A percentile compares a stretch with the other conserved stretches of the same genome.
Conservation (phyloP, 2,329 filamentous ascomycete genomes). For the Colletotrichum simmondsii region DNA sequence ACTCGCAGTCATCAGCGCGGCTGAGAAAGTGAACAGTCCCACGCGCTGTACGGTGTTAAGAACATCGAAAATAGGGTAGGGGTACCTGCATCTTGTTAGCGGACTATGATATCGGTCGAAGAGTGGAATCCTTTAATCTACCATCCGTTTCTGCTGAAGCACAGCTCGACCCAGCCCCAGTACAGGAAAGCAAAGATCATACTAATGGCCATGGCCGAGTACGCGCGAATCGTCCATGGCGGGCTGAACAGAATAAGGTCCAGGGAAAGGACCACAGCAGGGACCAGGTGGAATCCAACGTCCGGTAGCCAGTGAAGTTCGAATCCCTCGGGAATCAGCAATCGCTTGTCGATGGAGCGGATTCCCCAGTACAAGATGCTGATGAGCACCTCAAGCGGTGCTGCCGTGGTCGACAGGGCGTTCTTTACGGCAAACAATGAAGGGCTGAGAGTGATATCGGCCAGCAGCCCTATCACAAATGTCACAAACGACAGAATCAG, state of each 20-base stretch:
- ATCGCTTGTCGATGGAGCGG: slow-evolving; percentile 62
- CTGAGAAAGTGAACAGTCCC: slow-evolving; percentile 76
- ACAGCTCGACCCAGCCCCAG: slow-evolving; percentile 82
- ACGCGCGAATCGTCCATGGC: slow-evolving; percentile 74
- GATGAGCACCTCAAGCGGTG: slow-evolving; percentile 78
- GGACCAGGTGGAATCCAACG: slow-evolving; percentile 73
- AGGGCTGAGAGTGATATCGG: slow-evolving; percentile 70
- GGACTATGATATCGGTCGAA: slow-evolving; percentile 37
- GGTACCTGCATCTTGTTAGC: slow-evolving; percentile 67
- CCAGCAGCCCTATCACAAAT: slow-evolving; percentile 70
- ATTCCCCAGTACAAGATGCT: slow-evolving; percentile 80
- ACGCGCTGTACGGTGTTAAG: slow-evolving; percentile 74
- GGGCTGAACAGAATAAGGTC: slow-evolving; percentile 78
- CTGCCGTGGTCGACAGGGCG: slow-evolving; percentile 69
- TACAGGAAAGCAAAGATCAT: slow-evolving; percentile 72
- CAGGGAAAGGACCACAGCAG: slow-evolving; percentile 70
- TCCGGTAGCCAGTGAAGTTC: slow-evolving; percentile 67
- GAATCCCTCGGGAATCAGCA: slow-evolving; percentile 66
- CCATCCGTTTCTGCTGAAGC: slow-evolving; percentile 74
- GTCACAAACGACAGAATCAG: slow-evolving; percentile 69
- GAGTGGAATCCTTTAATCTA: slow-evolving; percentile 46
- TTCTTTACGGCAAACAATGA: slow-evolving; percentile 76
- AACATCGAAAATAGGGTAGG: slow-evolving; percentile 84
- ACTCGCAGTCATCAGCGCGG: slow-evolving; percentile 76
- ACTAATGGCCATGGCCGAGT: slow-evolving; percentile 69